A percentile compares a stretch with the other conserved stretches of the same genome.
Conservation (phyloP, 768 basidiomycete genomes). For the Exidia glandulosa region DNA sequence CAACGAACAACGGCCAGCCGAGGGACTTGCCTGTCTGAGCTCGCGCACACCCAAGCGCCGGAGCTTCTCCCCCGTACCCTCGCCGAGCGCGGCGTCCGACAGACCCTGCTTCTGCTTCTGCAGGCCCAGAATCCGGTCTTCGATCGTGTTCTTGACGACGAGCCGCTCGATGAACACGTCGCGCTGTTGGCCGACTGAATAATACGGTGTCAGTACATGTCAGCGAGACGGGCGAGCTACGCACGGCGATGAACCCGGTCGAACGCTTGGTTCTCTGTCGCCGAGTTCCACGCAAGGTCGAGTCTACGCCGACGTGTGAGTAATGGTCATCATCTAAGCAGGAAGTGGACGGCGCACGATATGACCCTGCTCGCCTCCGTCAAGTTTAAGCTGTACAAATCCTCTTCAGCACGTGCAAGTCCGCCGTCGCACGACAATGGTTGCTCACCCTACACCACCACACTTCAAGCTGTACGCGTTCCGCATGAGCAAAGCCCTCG, state of each 20-base stretch:
- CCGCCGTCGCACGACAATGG: neutral
- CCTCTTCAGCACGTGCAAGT: neutral
- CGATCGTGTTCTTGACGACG: constrained; percentile 57
- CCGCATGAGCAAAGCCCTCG: too few species aligned
- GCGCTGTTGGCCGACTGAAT: constrained; percentile 43
- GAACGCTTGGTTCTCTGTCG: constrained; percentile 56
- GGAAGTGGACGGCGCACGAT: constrained; percentile 32
- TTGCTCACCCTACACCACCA: constrained; percentile 47
- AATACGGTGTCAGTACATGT: constrained; percentile 1
- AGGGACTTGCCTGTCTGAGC: neutral
- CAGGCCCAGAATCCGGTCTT: constrained; percentile 64
- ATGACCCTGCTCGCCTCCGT: constrained; percentile 59
- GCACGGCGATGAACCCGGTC: constrained; percentile 52
- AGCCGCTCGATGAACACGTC: constrained; percentile 56
- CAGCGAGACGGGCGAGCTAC: neutral
- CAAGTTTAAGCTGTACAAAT: constrained; percentile 35
- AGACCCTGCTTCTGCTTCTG: constrained; percentile 61
- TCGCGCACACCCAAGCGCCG: neutral
- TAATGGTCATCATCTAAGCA: neutral
- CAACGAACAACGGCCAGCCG: too few species aligned
- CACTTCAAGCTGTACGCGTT: constrained; percentile 46
- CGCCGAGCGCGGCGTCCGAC: constrained; percentile 59
- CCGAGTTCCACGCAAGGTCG: constrained; percentile 68
- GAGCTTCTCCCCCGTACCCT: constrained; percentile 32
- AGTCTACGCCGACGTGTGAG: constrained; percentile 28